A percentile compares a stretch with the other conserved stretches of the same genome.
Conservation (phyloP, 306 rosid species). For the Canavalia ensiformis region DNA sequence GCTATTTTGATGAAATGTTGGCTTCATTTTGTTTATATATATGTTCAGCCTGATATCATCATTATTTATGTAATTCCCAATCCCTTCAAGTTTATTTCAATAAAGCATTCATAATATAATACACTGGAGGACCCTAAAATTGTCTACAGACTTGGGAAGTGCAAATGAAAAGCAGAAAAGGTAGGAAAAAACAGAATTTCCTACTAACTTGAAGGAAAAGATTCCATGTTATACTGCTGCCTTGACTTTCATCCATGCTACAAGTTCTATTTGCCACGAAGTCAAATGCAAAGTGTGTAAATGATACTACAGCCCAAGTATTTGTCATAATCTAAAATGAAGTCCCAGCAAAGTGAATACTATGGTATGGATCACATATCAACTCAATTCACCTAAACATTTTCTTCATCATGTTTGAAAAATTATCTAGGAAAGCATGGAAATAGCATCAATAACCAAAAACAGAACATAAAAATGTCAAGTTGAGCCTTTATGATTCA, state of each 20-base stretch:
- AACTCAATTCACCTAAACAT: neutral
- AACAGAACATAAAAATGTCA: constrained; percentile 5
- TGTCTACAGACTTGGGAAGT: neutral
- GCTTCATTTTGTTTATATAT: no score
- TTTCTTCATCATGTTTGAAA: neutral
- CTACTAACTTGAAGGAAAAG: neutral
- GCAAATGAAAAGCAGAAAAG: neutral
- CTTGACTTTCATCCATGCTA: no score
- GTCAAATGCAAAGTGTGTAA: neutral
- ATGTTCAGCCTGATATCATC: no score
- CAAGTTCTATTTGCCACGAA: neutral
- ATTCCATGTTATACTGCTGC: neutral
- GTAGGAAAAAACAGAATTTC: neutral
- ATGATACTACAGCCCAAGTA: neutral
- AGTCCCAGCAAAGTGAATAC: neutral
- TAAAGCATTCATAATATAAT: neutral
- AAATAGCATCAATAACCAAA: constrained; percentile 21
- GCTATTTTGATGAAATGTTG: no score
- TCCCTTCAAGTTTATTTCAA: neutral
- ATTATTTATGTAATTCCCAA: no score
- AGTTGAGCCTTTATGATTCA: constrained; percentile 6
- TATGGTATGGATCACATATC: neutral
- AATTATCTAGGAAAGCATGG: neutral
- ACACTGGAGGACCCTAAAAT: neutral
- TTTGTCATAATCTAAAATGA: neutral